Evolutionary conservation across 768 basidiomycete genomes (phyloP).

Genomic region (Russula earlei): DNA sequence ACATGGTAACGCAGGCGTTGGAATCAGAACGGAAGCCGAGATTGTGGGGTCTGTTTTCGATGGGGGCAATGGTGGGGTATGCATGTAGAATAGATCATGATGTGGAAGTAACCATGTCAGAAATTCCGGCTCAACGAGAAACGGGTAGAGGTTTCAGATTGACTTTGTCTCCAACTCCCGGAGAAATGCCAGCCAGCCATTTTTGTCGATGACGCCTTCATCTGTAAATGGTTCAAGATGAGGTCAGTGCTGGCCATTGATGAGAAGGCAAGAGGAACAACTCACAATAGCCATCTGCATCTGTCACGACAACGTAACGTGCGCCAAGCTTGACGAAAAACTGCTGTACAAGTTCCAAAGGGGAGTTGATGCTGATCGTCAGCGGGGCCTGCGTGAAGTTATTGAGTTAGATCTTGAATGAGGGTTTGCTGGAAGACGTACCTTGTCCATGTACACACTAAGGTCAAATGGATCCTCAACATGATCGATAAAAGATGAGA

Average conservation of each 20-base stretch:
- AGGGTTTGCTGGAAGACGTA: constrained; percentile 23
- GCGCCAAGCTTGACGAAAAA: constrained; percentile 93
- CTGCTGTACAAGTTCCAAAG: constrained; percentile 87
- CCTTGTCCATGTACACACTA: constrained; percentile 85
- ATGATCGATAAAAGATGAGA: constrained; percentile 41
- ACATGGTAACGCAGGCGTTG: too few species aligned
- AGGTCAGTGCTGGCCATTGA: neutral
- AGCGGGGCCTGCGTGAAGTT: constrained; percentile 60
- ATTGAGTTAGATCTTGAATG: neutral
- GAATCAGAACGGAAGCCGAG: too few species aligned
- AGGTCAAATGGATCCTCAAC: constrained; percentile 66
- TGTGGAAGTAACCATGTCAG: too few species aligned
- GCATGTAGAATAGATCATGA: too few species aligned
- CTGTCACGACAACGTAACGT: constrained; percentile 78
- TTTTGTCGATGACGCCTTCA: constrained; percentile 89
- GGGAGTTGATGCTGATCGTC: constrained; percentile 72
- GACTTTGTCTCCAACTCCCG: constrained; percentile 51
- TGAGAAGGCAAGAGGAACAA: neutral
- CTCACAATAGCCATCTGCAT: constrained; percentile 75
- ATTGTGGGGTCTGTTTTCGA: too few species aligned
- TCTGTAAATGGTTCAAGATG: constrained; percentile 35
- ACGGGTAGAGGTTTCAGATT: neutral
- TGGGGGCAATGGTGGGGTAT: too few species aligned
- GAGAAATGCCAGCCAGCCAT: constrained; percentile 85
- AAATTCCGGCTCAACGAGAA: too few species aligned